Evolutionary conservation across 768 basidiomycete species (phyloP).

Genomic region (Tylopilus cervinicoccineus): DNA sequence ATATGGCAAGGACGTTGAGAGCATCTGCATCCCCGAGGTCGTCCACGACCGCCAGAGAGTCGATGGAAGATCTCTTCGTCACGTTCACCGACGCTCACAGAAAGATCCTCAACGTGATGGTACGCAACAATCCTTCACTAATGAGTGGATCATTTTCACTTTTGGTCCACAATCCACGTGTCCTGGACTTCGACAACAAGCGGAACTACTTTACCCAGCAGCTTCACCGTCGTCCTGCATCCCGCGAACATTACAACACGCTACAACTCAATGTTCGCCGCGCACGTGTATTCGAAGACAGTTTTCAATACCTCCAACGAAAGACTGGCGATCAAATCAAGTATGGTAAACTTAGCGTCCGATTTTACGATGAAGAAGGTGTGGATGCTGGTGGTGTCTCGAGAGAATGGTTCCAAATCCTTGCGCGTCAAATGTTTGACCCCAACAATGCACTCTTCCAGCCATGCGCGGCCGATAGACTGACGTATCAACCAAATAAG

Average conservation of each 20-base stretch:
- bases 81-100: conserved; percentile 91
- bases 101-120: conserved; percentile 94
- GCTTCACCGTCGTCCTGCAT: conserved; percentile 76
- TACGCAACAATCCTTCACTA: conserved; percentile 94
- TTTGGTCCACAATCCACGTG: conserved; percentile 91
- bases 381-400: conserved; percentile 98
- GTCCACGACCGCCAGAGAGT: conserved; percentile 63
- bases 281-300: conserved; percentile 94
- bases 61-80: conserved; percentile 89
- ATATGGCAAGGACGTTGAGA: conserved; percentile 49
- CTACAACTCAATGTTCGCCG: conserved; percentile 87
- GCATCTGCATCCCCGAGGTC: conserved; percentile 68
- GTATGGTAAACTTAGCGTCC: conserved; percentile 92
- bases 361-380: conserved; percentile 96
- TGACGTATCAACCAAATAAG: conserved; percentile 95
- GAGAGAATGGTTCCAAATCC: conserved; percentile 97
- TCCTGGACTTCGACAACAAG: conserved; percentile 99
- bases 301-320: conserved; percentile 86
- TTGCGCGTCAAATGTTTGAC: conserved; percentile 98
- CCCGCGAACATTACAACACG: conserved; percentile 77
- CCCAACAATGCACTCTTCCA: conserved; percentile 98
- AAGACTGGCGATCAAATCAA: conserved; percentile 96
- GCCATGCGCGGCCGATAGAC: conserved; percentile 90
- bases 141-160: conserved; percentile 99
- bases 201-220: conserved; percentile 94